phyloP scores from a whole-genome alignment of 2,329 filamentous ascomycete genomes.

The Pseudogymnoascus verrucosus region DNA sequence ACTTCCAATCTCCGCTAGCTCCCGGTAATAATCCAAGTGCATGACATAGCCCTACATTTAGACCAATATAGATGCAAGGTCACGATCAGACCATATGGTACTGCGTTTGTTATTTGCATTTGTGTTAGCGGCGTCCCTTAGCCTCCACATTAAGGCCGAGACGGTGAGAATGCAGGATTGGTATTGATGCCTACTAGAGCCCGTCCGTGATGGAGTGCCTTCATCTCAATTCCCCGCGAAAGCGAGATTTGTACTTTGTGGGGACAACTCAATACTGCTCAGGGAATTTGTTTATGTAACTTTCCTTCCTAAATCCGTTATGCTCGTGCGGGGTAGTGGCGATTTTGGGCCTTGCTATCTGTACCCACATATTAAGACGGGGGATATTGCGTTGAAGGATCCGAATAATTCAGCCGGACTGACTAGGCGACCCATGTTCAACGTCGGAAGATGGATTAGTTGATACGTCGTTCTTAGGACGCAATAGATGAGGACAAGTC shows the following conservation, averaged over 20 bases:
- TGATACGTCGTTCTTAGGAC: neutral
- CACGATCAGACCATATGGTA: neutral
- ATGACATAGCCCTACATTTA: neutral
- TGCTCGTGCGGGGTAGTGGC: neutral
- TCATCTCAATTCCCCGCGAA: neutral
- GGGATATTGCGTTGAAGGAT: neutral
- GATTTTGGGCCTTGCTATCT: neutral
- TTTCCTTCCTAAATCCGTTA: neutral
- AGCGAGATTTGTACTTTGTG: neutral
- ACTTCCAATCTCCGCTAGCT: constrained; percentile 1
- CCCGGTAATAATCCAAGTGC: neutral
- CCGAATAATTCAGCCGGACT: neutral
- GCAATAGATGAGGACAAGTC: neutral
- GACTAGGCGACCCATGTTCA: neutral
- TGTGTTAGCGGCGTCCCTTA: neutral
- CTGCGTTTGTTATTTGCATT: neutral
- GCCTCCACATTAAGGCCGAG: neutral
- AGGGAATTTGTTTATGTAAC: neutral
- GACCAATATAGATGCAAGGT: neutral
- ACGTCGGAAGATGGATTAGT: neutral
- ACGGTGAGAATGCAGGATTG: neutral
- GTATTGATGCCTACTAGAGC: neutral
- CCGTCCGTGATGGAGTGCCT: neutral
- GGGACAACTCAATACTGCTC: neutral
- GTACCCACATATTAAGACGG: neutral